Evolutionary conservation across 2,329 filamentous ascomycete genomes (phyloP), one percentile per base, ranked within the genome.

Genomic region (Penicillium sp.): DNA sequence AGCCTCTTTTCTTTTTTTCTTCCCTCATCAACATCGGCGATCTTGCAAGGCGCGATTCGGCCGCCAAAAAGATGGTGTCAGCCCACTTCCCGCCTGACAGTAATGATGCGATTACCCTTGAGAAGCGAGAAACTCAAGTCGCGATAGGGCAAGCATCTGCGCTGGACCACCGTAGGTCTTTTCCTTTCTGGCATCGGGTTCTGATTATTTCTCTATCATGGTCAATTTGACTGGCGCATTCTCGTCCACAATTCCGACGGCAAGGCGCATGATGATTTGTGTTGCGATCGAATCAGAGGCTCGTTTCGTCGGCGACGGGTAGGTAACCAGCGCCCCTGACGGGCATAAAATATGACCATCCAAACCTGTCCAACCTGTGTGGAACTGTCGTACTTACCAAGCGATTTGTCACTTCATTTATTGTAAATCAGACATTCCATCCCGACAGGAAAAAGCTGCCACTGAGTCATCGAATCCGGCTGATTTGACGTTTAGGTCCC

Each of bases 221-320:
- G 27, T 19, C 50, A 43, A 62, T 62, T 53, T 64, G 46, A 68
- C 60, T 63, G 61, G 65, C 37, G 61, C 47, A 64, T 56, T 50
- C 19, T 57, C 50, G 54, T 13, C 27, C 27, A 61, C 49, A 54
- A 61, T 53, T 55, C 16, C 36, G 54, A 60, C 60, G 63, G 63
- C 49, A 52, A 14, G 44, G 52, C 49, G 59, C 65, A 65, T 58
- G 56, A 60, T 62, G 58, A 62, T 65, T 63, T 58, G 56, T 39
- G 41, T 24, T 46, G 22, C 27, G n/a, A 51, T 56, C 58, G 59
- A 66, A 65, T 66, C 60, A 60, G 55, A 44, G 39, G 33, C 50
- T 33, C 24, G 40, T 24, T 6, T 14, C 31, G 44, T 59, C 44
- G 43, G 44, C 41, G 40, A 55, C 56, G 59, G 22, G 22, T 2